These are phyloP conservation scores for Boeremia lycopersici DNA, from an alignment of 2,329 filamentous ascomycete genomes.

Conservation along the genomic window DNA sequence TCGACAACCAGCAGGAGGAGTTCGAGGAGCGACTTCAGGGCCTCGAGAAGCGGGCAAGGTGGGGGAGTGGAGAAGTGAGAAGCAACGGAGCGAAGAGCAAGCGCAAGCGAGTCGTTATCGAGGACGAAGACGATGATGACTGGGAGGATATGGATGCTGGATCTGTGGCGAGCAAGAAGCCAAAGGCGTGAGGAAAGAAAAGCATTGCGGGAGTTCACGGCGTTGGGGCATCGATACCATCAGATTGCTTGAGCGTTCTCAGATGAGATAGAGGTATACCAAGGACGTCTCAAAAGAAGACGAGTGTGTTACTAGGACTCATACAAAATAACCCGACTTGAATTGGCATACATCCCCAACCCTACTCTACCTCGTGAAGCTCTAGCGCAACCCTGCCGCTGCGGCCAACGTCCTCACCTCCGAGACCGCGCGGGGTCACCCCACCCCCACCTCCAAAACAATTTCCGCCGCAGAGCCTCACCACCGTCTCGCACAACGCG, in stretches of 20 bases:
- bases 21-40: constrained; percentile 70
- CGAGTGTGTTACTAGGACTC: no score
- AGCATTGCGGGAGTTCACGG: constrained; percentile 4
- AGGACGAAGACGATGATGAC: constrained; percentile 48
- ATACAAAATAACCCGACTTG: no score
- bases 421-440: background rate
- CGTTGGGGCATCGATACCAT: constrained; percentile 14
- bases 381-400: background rate
- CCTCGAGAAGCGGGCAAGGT: constrained; percentile 44
- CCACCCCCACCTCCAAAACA: background rate
- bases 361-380: background rate
- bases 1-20: constrained; percentile 72
- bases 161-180: constrained; percentile 19
- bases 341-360: background rate
- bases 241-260: background rate
- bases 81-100: constrained; percentile 34
- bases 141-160: constrained; percentile 44
- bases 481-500: background rate
- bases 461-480: background rate
- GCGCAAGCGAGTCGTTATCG: constrained; percentile 43
- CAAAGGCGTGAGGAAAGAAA: constrained; percentile 21
- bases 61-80: constrained; percentile 24
- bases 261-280: background rate
- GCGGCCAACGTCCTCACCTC: background rate
- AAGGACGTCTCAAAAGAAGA: background rate